A percentile compares a stretch with the other conserved stretches of the same genome.
phyloP scores from a whole-genome alignment of 163 green algal genomes.

The Prototheca cutis region DNA sequence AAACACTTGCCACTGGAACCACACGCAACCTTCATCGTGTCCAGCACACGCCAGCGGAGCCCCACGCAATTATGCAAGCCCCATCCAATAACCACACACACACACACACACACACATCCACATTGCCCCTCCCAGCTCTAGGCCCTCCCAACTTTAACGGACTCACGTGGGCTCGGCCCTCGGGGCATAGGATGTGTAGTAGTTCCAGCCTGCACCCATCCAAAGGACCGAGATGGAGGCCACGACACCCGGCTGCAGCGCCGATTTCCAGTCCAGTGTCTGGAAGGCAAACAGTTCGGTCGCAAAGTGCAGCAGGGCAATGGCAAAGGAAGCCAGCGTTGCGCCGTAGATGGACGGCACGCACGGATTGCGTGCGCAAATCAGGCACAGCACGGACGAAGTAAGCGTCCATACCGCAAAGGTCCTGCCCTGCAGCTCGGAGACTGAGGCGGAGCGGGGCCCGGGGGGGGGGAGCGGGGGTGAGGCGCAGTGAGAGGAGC shows the following conservation, averaged over 20 bases:
- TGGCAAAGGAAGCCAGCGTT: slow-evolving; percentile 63
- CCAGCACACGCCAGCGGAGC: too few relatives aligned
- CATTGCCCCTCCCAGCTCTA: too few relatives aligned
- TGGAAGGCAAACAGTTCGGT: slow-evolving; percentile 58
- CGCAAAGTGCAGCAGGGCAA: slow-evolving; percentile 60
- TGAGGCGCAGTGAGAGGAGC: neutral
- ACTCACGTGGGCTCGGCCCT: slow-evolving; percentile 4
- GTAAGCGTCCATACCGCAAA: slow-evolving; percentile 70
- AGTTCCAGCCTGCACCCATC: slow-evolving; percentile 69
- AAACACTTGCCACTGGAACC: too few relatives aligned
- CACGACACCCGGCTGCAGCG: slow-evolving; percentile 50
- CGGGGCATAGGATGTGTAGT: slow-evolving; percentile 48
- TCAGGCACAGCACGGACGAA: slow-evolving; percentile 66
- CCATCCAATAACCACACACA: too few relatives aligned
- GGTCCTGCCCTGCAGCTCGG: slow-evolving; percentile 50
- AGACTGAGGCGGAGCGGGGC: slow-evolving; percentile 58
- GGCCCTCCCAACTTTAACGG: too few relatives aligned
- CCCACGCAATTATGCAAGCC: too few relatives aligned
- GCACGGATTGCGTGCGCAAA: slow-evolving; percentile 57
- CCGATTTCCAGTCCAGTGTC: slow-evolving; percentile 43
- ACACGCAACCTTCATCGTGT: too few relatives aligned
- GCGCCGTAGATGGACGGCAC: slow-evolving; percentile 60
- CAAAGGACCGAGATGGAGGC: slow-evolving; percentile 58
- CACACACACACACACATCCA: too few relatives aligned
- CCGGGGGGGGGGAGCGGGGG: neutral